Evolutionary conservation across 129 eudicot genomes (phyloP).

Genomic region (Tagetes erecta): DNA sequence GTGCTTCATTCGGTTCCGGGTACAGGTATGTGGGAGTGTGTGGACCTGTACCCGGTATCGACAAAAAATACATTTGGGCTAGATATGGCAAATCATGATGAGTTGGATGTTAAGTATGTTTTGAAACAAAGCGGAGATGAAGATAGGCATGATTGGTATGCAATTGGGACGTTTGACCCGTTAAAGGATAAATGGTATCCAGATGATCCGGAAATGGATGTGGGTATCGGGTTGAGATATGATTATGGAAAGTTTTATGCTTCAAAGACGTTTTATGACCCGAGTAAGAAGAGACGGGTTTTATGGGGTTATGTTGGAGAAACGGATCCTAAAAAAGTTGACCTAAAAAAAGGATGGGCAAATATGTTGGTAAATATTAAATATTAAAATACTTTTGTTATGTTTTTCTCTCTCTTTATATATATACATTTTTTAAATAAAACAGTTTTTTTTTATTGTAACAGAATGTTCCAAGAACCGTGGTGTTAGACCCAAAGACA

Average conservation of each 20-base stretch:
- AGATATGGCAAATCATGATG: slow-evolving; percentile 44
- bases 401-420: too few relatives aligned
- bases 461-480: slow-evolving; percentile 54
- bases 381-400: too few relatives aligned
- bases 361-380: slow-evolving; percentile 55
- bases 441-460: too few relatives aligned
- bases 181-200: slow-evolving; percentile 50
- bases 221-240: slow-evolving; percentile 62
- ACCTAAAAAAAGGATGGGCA: slow-evolving; percentile 70
- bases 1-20: slow-evolving; percentile 50
- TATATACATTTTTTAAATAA: too few relatives aligned
- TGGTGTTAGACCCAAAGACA: slow-evolving; percentile 45
- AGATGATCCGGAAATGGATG: slow-evolving; percentile 49
- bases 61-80: slow-evolving; percentile 29
- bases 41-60: slow-evolving; percentile 70
- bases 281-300: slow-evolving; percentile 53
- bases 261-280: slow-evolving; percentile 71
- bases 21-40: slow-evolving; percentile 88
- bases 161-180: slow-evolving; percentile 52
- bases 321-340: slow-evolving; percentile 26
- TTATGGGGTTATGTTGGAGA: slow-evolving; percentile 79
- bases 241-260: slow-evolving; percentile 91
- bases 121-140: slow-evolving; percentile 62
- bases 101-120: slow-evolving; percentile 47
- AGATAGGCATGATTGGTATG: slow-evolving; percentile 67